These are phyloP conservation scores for Schoenoplectus tabernaemontani DNA, from an alignment of 202 grass and related monocot genomes.

Conservation along the genomic window DNA sequence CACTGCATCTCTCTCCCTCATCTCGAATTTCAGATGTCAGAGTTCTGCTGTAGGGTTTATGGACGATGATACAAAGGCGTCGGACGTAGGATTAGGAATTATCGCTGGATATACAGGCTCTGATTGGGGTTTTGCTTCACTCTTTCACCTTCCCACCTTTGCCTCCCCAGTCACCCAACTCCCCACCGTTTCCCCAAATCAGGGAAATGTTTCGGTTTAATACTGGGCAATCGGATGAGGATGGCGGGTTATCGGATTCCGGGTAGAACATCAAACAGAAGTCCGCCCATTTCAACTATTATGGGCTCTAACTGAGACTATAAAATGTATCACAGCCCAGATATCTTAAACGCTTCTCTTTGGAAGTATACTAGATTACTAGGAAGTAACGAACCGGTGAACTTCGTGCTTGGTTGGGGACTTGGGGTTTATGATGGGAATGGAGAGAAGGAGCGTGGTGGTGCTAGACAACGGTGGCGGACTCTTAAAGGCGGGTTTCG, in stretches of 20 bases:
- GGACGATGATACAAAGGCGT: neutral
- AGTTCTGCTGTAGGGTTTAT: neutral
- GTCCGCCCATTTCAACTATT: neutral
- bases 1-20: conserved; percentile 14
- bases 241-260: neutral
- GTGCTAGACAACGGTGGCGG: conserved; percentile 93
- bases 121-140: neutral
- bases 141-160: conserved; percentile 11
- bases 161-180: neutral
- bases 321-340: neutral
- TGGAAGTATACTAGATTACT: too few relatives aligned
- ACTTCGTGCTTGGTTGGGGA: neutral
- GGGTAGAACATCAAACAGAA: too few relatives aligned
- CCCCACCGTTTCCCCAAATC: neutral
- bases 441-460: conserved; percentile 44
- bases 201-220: neutral
- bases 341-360: too few relatives aligned
- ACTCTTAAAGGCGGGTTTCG: conserved; percentile 85
- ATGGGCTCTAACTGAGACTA: neutral
- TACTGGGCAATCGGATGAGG: neutral
- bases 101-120: neutral
- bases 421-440: conserved; percentile 15
- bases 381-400: too few relatives aligned
- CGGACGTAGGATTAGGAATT: neutral
- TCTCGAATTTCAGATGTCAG: neutral